Percentiles rank a stretch among this genome's conserved stretches.
These are phyloP conservation scores for Lycium barbarum DNA, from an alignment of 257 asterid species.

Conservation along the genomic window DNA sequence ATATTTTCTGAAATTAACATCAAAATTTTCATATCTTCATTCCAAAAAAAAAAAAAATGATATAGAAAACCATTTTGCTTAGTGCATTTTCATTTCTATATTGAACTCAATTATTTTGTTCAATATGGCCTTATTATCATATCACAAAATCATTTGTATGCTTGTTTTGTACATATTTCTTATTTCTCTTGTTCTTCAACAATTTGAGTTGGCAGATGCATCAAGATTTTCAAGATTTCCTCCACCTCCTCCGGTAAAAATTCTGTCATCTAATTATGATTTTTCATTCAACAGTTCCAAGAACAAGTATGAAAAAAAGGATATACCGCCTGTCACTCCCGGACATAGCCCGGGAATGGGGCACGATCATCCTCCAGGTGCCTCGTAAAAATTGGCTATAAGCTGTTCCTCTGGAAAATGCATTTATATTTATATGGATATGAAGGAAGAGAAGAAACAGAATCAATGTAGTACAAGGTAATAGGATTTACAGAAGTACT, in stretches of 20 bases:
- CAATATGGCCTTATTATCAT: slow-evolving; percentile 9
- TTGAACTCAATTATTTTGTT: not conserved
- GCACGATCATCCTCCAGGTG: slow-evolving; percentile 47
- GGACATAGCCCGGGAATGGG: slow-evolving; percentile 90
- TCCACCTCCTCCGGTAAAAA: slow-evolving; percentile 29
- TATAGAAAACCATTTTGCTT: not conserved
- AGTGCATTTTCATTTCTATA: not conserved
- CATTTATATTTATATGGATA: not conserved
- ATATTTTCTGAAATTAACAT: slow-evolving; percentile 24
- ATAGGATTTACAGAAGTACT: not conserved
- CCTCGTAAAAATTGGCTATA: not conserved
- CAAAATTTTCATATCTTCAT: not conserved
- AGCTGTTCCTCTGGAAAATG: not conserved
- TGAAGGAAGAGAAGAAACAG: not conserved
- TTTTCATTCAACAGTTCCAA: slow-evolving; percentile 35
- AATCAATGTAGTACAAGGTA: not conserved
- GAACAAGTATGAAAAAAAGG: slow-evolving; percentile 44
- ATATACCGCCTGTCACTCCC: slow-evolving; percentile 58
- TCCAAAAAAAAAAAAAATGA: not conserved
- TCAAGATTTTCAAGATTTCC: slow-evolving; percentile 12
- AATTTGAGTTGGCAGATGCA: slow-evolving; percentile 11
- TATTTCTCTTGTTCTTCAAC: slow-evolving; percentile 26
- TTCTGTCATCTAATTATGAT: not conserved
- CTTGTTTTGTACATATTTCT: slow-evolving; percentile 26
- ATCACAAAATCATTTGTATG: not conserved